Evolutionary conservation across 2,329 filamentous ascomycete species (phyloP).

Genomic region (Fusarium ramigenum): DNA sequence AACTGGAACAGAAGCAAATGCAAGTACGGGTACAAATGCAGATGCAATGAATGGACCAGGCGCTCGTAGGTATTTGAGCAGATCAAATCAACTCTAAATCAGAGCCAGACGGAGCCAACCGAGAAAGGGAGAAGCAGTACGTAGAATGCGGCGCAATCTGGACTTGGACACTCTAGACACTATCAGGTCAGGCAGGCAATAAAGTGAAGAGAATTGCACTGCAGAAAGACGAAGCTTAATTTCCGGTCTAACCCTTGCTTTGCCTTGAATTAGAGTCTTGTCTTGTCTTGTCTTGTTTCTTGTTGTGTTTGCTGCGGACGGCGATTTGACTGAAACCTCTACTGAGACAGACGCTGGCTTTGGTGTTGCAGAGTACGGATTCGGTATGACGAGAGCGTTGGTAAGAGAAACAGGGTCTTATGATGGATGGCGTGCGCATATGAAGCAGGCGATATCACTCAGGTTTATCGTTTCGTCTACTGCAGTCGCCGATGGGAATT

Average conservation of each 20-base stretch:
- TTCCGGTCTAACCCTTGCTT: slow-evolving; percentile 15
- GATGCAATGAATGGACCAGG: neutral
- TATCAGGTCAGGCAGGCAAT: neutral
- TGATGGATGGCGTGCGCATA: neutral
- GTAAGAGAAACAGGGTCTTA: slow-evolving; percentile 5
- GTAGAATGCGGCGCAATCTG: slow-evolving; percentile 27
- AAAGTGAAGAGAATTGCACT: neutral
- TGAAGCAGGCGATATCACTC: slow-evolving; percentile 5
- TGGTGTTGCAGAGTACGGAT: slow-evolving; percentile 6
- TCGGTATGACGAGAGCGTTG: slow-evolving; percentile 7
- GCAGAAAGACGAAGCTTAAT: slow-evolving; percentile 26
- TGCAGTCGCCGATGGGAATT: slow-evolving; percentile 7
- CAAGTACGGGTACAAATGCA: neutral
- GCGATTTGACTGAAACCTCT: slow-evolving; percentile 30
- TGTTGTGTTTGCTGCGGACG: slow-evolving; percentile 27
- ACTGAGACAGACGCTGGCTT: slow-evolving; percentile 26
- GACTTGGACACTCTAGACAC: neutral
- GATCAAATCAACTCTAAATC: slow-evolving; percentile 20
- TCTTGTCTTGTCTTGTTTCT: neutral
- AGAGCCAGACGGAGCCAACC: slow-evolving; percentile 5
- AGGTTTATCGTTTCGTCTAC: slow-evolving; percentile 26
- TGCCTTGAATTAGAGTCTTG: neutral
- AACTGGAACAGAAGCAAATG: slow-evolving; percentile 9
- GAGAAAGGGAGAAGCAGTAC: slow-evolving; percentile 23
- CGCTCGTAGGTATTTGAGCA: slow-evolving; percentile 13